phyloP scores from a whole-genome alignment of 2,329 filamentous ascomycete genomes.

The Aspergillus oerlinghausenensis region DNA sequence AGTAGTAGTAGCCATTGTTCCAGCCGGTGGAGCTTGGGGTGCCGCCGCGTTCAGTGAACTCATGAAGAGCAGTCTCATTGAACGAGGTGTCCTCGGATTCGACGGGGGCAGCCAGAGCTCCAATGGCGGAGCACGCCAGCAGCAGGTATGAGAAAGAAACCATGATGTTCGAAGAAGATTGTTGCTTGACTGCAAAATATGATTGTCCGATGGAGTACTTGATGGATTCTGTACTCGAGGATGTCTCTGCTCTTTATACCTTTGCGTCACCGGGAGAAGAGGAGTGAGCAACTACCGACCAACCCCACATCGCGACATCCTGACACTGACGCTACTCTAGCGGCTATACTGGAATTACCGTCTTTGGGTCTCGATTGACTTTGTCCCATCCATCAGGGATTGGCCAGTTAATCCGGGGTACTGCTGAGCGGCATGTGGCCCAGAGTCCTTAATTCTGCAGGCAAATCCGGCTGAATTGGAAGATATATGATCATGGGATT shows the following conservation, averaged over 20 bases:
- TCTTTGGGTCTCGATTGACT: background rate
- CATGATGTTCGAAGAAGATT: constrained; percentile 14
- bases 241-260: background rate
- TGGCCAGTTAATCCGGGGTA: background rate
- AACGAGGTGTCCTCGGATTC: constrained; percentile 13
- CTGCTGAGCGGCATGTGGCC: background rate
- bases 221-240: background rate
- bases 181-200: background rate
- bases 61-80: constrained; percentile 6
- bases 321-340: background rate
- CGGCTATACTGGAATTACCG: background rate
- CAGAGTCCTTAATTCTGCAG: background rate
- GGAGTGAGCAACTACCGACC: background rate
- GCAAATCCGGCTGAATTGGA: background rate
- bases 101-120: constrained; percentile 20
- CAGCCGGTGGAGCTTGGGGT: constrained; percentile 27
- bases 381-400: background rate
- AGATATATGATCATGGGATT: background rate
- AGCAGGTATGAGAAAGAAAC: constrained; percentile 23
- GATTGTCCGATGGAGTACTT: background rate
- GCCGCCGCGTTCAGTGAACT: constrained; percentile 13
- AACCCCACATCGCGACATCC: background rate
- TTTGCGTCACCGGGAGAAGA: background rate
- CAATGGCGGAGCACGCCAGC: constrained; percentile 16
- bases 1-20: constrained; percentile 46